Percentiles rank a stretch among this genome's conserved stretches.
phyloP scores from a whole-genome alignment of 345 rosid species.

The Rhizophora mangle region DNA sequence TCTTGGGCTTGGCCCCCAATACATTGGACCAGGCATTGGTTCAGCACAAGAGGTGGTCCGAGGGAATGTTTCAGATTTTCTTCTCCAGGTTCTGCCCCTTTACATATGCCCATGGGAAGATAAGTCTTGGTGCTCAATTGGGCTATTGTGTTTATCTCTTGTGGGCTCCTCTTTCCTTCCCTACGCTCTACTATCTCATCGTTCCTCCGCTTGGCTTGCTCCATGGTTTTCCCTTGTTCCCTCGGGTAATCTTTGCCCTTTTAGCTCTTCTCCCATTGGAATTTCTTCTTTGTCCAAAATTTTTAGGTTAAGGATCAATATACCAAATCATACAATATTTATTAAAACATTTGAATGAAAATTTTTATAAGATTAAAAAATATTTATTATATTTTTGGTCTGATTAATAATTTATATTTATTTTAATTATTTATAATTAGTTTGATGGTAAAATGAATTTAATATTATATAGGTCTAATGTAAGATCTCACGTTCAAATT shows the following conservation, averaged over 20 bases:
- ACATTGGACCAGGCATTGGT: conserved; percentile 28
- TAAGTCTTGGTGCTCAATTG: conserved; percentile 30
- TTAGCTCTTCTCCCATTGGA: background rate
- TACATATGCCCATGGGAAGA: conserved; percentile 27
- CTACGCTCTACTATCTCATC: conserved; percentile 25
- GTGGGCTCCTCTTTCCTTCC: conserved; percentile 38
- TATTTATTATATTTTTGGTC: too few relatives aligned
- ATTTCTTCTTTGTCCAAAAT: background rate
- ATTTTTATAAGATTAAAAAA: too few relatives aligned
- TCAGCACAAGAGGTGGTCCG: conserved; percentile 42
- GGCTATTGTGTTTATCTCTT: conserved; percentile 30
- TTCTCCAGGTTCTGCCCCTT: conserved; percentile 41
- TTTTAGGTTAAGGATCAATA: too few relatives aligned
- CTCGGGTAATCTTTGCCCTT: conserved; percentile 23
- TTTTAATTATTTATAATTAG: too few relatives aligned
- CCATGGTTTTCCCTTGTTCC: conserved; percentile 39
- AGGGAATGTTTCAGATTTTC: conserved; percentile 43
- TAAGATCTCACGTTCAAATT: too few relatives aligned
- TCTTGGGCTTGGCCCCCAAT: conserved; percentile 35
- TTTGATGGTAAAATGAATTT: too few relatives aligned
- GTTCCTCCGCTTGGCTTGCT: conserved; percentile 35
- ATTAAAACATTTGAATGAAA: too few relatives aligned
- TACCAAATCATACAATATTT: too few relatives aligned
- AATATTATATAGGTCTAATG: too few relatives aligned
- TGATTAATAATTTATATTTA: too few relatives aligned